Percentiles rank a stretch among this genome's conserved stretches.
These are phyloP conservation scores for Daldinia decipiens DNA, from an alignment of 495 filamentous ascomycete species.

Conservation along the genomic window DNA sequence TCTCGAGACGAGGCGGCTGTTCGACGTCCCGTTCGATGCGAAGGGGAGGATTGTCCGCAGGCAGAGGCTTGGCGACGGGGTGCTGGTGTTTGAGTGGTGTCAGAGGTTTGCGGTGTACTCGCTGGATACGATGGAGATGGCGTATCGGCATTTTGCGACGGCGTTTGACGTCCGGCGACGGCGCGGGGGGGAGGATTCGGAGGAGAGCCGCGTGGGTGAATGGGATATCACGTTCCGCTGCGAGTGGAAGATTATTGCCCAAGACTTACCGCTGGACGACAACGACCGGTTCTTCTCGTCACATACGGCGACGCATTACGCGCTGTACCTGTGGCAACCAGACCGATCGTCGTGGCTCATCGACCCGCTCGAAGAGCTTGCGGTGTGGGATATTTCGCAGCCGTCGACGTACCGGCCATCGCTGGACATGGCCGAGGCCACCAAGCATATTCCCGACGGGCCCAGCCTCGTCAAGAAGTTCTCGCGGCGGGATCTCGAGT, in stretches of 20 bases:
- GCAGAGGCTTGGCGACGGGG: conserved; percentile 63
- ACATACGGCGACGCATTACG: conserved; percentile 71
- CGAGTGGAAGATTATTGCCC: conserved; percentile 74
- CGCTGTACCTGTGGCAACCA: conserved; percentile 73
- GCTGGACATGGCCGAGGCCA: conserved; percentile 43
- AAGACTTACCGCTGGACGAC: conserved; percentile 68
- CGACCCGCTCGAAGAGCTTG: conserved; percentile 69
- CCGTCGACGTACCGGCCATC: conserved; percentile 66
- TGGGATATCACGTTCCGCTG: conserved; percentile 67
- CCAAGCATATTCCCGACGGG: conserved; percentile 11
- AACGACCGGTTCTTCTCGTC: conserved; percentile 72
- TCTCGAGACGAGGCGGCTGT: conserved; percentile 56
- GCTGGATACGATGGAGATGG: conserved; percentile 52
- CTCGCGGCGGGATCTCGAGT: conserved; percentile 65
- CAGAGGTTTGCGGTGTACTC: conserved; percentile 47
- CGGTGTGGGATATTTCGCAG: conserved; percentile 73
- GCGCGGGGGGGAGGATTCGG: not conserved
- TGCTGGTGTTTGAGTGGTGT: conserved; percentile 74
- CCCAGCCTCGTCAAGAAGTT: conserved; percentile 67
- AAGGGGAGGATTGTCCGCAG: conserved; percentile 66
- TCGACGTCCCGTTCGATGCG: conserved; percentile 65
- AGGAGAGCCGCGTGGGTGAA: conserved; percentile 26
- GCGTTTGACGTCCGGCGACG: conserved; percentile 63
- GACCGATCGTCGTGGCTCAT: conserved; percentile 68
- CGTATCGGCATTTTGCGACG: conserved; percentile 72